Percentiles rank a stretch among this genome's conserved stretches.
Conservation (phyloP, 1,284 basidiomycete genomes). For the Schizophyllum commune region DNA sequence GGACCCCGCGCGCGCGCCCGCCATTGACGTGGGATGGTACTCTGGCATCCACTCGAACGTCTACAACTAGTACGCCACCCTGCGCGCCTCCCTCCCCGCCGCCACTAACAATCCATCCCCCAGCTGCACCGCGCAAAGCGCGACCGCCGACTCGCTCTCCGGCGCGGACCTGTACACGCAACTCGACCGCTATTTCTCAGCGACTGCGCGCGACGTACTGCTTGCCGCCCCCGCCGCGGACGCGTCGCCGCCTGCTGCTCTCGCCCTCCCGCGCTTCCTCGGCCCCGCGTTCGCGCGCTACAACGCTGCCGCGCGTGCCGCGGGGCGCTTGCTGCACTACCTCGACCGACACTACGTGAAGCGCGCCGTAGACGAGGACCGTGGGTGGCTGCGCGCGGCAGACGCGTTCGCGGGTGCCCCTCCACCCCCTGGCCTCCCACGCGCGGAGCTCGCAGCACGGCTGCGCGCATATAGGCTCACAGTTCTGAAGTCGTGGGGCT, state of each 20-base stretch:
- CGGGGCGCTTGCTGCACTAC: conserved; percentile 67
- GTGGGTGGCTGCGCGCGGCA: conserved; percentile 61
- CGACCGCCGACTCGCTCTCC: conserved; percentile 31
- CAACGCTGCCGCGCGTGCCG: conserved; percentile 53
- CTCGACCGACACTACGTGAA: conserved; percentile 74
- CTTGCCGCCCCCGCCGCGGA: conserved; percentile 60
- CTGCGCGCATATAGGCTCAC: conserved; percentile 49
- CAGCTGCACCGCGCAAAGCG: conserved; percentile 55
- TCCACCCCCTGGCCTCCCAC: conserved; percentile 43
- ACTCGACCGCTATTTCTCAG: conserved; percentile 57
- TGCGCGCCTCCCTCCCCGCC: conserved; percentile 1
- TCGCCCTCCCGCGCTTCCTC: conserved; percentile 54
- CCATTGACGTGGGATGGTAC: conserved; percentile 64
- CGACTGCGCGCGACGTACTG: conserved; percentile 50
- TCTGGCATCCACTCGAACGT: conserved; percentile 70
- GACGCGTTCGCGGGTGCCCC: conserved; percentile 59
- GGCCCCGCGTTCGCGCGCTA: conserved; percentile 64
- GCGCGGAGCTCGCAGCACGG: conserved; percentile 48
- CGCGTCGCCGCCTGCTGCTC: conserved; percentile 15
- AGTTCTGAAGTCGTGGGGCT: conserved; percentile 67
- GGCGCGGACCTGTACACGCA: conserved; percentile 65
- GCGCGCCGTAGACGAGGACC: conserved; percentile 67
- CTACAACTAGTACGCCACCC: conserved; percentile 55
- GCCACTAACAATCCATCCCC: conserved; percentile 4
- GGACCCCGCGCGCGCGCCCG: conserved; percentile 42